Conservation (phyloP, 495 filamentous ascomycete species). For the Copromyces sp. region DNA sequence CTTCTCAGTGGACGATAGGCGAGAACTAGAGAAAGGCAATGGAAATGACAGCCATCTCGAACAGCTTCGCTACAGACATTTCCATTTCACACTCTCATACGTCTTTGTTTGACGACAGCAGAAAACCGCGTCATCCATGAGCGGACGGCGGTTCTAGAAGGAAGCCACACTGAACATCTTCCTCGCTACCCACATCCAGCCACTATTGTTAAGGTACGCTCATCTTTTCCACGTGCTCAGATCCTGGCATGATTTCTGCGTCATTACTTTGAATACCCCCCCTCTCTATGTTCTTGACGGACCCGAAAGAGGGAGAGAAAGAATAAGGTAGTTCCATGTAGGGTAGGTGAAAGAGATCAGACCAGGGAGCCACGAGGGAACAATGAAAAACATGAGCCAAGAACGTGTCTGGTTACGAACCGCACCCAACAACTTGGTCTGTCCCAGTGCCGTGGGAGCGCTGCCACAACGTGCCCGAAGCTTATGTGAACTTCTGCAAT, state of each 20-base stretch:
- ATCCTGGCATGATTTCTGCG: background rate
- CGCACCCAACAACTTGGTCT: background rate
- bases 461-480: background rate
- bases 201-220: background rate
- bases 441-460: background rate
- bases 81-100: background rate
- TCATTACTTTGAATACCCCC: background rate
- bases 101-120: background rate
- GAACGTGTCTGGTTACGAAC: background rate
- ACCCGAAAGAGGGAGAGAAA: background rate
- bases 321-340: background rate
- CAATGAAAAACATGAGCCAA: background rate
- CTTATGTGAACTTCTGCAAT: background rate
- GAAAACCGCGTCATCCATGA: background rate
- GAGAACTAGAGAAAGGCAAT: background rate
- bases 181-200: background rate
- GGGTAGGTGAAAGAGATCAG: background rate
- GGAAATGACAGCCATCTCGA: background rate
- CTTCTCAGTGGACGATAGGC: background rate
- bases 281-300: background rate
- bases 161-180: background rate
- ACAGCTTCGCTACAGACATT: background rate
- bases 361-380: background rate
- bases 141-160: background rate
- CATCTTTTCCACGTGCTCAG: background rate